Evolutionary conservation across 495 filamentous ascomycete genomes (phyloP).

Genomic region (Corynascus novoguineensis): DNA sequence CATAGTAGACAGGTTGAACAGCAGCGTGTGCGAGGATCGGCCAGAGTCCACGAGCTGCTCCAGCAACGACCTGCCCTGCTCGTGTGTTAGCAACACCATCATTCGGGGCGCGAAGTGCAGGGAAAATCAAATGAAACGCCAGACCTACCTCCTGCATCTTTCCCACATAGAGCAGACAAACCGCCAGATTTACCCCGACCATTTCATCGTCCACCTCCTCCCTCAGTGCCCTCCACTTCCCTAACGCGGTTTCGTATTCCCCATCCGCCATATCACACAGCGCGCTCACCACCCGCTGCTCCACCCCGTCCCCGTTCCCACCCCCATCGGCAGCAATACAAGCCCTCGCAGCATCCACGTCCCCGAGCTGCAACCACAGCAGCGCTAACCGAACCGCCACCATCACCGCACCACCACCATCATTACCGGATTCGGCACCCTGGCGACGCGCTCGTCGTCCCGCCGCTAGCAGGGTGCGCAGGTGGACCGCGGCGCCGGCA

Average conservation of each 20-base stretch:
- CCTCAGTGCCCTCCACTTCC: conserved; percentile 57
- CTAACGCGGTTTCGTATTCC: conserved; percentile 57
- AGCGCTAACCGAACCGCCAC: conserved; percentile 51
- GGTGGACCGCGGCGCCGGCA: conserved; percentile 63
- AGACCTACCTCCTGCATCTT: conserved; percentile 61
- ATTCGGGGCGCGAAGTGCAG: neutral
- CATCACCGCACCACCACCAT: conserved; percentile 15
- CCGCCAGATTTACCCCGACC: conserved; percentile 71
- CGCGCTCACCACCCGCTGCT: conserved; percentile 49
- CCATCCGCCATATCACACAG: conserved; percentile 76
- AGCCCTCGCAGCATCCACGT: conserved; percentile 59
- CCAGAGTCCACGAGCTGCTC: conserved; percentile 57
- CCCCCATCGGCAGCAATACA: conserved; percentile 35
- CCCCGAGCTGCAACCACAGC: conserved; percentile 68
- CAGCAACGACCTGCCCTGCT: conserved; percentile 56
- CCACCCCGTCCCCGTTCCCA: conserved; percentile 18
- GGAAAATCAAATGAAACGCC: neutral
- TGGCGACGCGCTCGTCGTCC: too few relatives aligned
- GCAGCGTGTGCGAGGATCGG: conserved; percentile 62
- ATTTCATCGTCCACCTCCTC: conserved; percentile 48
- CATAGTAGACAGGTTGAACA: conserved; percentile 86
- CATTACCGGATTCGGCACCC: conserved; percentile 14
- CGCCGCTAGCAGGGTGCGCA: conserved; percentile 40
- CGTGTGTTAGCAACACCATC: conserved; percentile 17
- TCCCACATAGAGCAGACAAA: conserved; percentile 76